These are phyloP conservation scores for Aspergillus clavatus DNA, from an alignment of 2,329 filamentous ascomycete species.

Conservation along the genomic window DNA sequence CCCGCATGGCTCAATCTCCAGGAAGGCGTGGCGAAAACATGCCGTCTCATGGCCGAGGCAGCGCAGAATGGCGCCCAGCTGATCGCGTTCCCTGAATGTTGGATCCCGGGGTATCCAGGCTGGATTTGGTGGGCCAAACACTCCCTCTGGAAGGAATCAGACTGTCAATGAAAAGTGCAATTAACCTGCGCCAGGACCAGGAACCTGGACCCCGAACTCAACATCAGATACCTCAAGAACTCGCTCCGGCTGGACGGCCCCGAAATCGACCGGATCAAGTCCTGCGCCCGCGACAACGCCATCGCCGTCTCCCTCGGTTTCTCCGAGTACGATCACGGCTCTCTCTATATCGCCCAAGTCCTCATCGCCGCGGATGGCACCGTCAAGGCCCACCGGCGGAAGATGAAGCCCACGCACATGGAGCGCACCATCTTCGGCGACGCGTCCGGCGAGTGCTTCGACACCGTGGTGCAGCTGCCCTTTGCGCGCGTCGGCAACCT, in stretches of 20 bases:
- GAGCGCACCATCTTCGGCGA: slow-evolving; percentile 51
- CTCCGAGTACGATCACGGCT: slow-evolving; percentile 36
- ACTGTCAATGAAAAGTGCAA: too few relatives aligned
- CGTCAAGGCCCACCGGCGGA: slow-evolving; percentile 40
- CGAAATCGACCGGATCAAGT: slow-evolving; percentile 37
- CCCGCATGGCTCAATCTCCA: slow-evolving; percentile 58
- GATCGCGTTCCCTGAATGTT: slow-evolving; percentile 52
- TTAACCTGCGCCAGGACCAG: slow-evolving; percentile 23
- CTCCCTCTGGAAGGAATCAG: neutral
- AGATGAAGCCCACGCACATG: slow-evolving; percentile 53
- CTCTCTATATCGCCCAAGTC: slow-evolving; percentile 46
- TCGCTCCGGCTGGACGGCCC: slow-evolving; percentile 26
- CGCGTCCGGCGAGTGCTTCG: slow-evolving; percentile 35
- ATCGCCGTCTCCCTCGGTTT: slow-evolving; percentile 47
- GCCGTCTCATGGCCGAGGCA: slow-evolving; percentile 53
- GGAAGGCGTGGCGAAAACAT: slow-evolving; percentile 53
- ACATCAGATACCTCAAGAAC: slow-evolving; percentile 31
- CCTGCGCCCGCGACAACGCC: slow-evolving; percentile 29
- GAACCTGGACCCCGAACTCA: slow-evolving; percentile 27
- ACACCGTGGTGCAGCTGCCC: slow-evolving; percentile 36
- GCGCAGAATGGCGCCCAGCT: slow-evolving; percentile 51
- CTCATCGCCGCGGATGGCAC: slow-evolving; percentile 43
- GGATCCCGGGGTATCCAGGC: slow-evolving; percentile 53
- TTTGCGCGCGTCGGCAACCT: slow-evolving; percentile 43
- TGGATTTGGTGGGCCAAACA: slow-evolving; percentile 39